Conservation (phyloP, 2,329 filamentous ascomycete species). For the Phaeomoniella chlamydospora region DNA sequence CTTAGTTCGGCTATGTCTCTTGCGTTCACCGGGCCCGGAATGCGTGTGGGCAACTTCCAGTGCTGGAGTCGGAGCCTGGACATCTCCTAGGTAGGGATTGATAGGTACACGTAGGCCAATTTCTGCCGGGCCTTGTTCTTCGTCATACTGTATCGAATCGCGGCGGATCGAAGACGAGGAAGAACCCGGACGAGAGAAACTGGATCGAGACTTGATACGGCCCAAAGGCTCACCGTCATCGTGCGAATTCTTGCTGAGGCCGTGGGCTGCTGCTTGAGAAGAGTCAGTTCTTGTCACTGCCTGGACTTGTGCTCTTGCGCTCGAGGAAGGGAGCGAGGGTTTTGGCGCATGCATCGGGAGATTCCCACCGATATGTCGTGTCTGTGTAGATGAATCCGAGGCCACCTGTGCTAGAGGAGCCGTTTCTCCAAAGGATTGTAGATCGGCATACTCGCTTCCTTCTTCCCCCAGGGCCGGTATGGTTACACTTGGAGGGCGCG, state of each 20-base stretch:
- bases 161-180: slow-evolving; percentile 35
- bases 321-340: slow-evolving; percentile 67
- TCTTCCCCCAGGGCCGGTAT: slow-evolving; percentile 82
- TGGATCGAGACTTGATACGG: slow-evolving; percentile 47
- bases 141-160: slow-evolving; percentile 44
- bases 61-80: slow-evolving; percentile 81
- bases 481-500: slow-evolving; percentile 61
- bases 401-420: slow-evolving; percentile 21
- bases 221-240: slow-evolving; percentile 37
- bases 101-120: slow-evolving; percentile 89
- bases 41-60: slow-evolving; percentile 12
- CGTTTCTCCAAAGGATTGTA: slow-evolving; percentile 28
- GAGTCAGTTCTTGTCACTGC: slow-evolving; percentile 84
- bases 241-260: slow-evolving; percentile 43
- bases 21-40: slow-evolving; percentile 17
- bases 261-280: slow-evolving; percentile 69
- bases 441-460: slow-evolving; percentile 70
- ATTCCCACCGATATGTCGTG: slow-evolving; percentile 63
- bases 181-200: slow-evolving; percentile 35
- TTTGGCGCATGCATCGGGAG: slow-evolving; percentile 80
- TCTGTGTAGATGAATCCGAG: slow-evolving; percentile 48
- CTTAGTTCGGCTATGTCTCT: slow-evolving; percentile 53
- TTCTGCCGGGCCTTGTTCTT: slow-evolving; percentile 80
- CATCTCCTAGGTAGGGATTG: slow-evolving; percentile 83
- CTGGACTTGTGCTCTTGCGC: slow-evolving; percentile 70